These are phyloP conservation scores for Phalaenopsis hybrid DNA, from an alignment of 116 monocot species.

Conservation along the genomic window DNA sequence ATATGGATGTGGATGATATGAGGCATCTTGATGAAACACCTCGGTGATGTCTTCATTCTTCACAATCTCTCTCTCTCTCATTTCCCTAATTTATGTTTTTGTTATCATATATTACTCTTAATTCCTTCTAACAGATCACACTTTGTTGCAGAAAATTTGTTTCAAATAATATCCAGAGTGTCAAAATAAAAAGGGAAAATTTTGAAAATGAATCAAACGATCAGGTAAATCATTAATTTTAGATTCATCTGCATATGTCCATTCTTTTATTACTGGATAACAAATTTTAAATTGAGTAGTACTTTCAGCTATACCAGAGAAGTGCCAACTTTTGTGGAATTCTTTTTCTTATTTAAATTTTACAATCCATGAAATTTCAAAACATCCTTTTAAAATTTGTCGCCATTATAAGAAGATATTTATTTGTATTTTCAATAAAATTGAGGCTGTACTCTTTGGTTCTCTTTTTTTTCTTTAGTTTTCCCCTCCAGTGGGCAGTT, in stretches of 20 bases:
- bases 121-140: neutral
- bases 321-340: neutral
- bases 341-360: neutral
- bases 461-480: neutral
- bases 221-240: conserved; percentile 32
- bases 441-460: neutral
- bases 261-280: neutral
- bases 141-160: conserved; percentile 41
- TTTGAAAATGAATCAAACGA: conserved; percentile 48
- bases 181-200: conserved; percentile 64
- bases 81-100: neutral
- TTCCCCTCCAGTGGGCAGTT: neutral
- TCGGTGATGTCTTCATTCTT: conserved; percentile 10
- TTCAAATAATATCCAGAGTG: conserved; percentile 31
- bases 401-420: neutral
- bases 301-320: neutral
- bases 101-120: neutral
- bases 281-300: neutral
- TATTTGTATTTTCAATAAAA: neutral
- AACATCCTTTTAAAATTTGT: neutral
- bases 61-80: too few relatives aligned
- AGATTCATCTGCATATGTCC: neutral
- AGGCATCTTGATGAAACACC: conserved; percentile 31
- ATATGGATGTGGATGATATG: conserved; percentile 36
- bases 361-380: neutral